Evolutionary conservation across 805 yeast genomes (phyloP), one percentile per base, ranked within the genome.

Genomic region (Zygosaccharomyces bailii): DNA sequence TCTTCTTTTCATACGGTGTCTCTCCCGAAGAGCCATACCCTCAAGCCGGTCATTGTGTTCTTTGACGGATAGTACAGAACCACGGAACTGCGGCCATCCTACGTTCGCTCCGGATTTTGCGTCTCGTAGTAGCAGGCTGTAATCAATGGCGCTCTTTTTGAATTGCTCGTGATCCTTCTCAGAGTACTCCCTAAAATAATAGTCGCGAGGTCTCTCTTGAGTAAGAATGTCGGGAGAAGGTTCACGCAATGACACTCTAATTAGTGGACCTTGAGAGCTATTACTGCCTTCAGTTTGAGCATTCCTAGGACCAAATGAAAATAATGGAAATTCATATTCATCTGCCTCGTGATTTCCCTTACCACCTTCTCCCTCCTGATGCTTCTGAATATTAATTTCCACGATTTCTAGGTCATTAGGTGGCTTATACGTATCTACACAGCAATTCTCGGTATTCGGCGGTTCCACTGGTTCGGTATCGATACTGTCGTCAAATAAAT

Each of bases 391-490:
- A 7, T 53, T 35, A 6, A 54, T 50, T 29, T 63, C 58, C 24
- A 57, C 60, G 35, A 62, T 44, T 50, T 62, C 59, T 20, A 56
- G 39, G 1, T 54, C 55, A 29, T 54, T 57, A 69, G 73, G 59
- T 57, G 68, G 56, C 57, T 62, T 51, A 19, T 53, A 54, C 8
- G 48, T 24, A 4, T 23, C 27, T 11, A 13, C 42, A 46, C 2
- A 45, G 42, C 4, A 49, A 17, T 31, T 34, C 7, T 36, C 33
- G 30, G 46, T 23, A 11, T 32, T 27, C 29, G 49, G 49, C 24
- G 30, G 37, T 24, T 24, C 8, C 9, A 23, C 9, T 4, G 47
- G 45, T 21, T 47, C 48, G 6, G 47, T 48, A n/a, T 18, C 24
- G 13, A 17, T 27, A 21, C 16, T 27, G 17, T 14, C 17, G 17